phyloP scores from a whole-genome alignment of 768 basidiomycete species.

The Lactifluus pinguis region DNA sequence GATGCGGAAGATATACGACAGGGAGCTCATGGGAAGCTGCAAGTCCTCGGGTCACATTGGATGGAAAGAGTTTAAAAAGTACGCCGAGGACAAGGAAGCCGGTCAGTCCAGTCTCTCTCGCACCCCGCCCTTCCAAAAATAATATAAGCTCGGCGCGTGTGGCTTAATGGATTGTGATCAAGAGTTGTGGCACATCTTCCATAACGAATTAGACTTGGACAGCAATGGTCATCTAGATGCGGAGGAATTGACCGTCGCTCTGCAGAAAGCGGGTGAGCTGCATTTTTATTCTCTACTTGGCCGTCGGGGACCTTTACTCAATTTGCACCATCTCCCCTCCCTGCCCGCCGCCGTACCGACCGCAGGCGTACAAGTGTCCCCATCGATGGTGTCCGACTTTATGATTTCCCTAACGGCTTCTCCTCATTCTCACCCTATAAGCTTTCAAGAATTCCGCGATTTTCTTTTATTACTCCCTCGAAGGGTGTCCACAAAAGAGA shows the following conservation, averaged over 20 bases:
- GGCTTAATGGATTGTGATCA: not conserved
- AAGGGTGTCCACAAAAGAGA: slow-evolving; percentile 71
- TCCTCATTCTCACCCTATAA: slow-evolving; percentile 58
- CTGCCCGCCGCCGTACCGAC: too few relatives aligned
- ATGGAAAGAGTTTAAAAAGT: slow-evolving; percentile 67
- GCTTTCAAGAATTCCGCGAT: slow-evolving; percentile 82
- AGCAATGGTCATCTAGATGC: slow-evolving; percentile 76
- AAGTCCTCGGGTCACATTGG: slow-evolving; percentile 39
- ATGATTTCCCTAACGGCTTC: slow-evolving; percentile 70
- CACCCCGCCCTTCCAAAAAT: not conserved
- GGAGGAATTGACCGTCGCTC: slow-evolving; percentile 48
- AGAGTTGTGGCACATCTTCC: slow-evolving; percentile 92
- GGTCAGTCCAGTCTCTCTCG: slow-evolving; percentile 34
- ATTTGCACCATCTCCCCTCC: not conserved
- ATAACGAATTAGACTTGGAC: slow-evolving; percentile 83
- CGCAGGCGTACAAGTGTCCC: slow-evolving; percentile 63
- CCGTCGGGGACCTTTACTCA: not conserved
- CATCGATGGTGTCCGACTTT: slow-evolving; percentile 69
- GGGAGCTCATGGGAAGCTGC: slow-evolving; percentile 28
- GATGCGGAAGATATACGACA: slow-evolving; percentile 16
- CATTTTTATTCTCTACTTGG: not conserved
- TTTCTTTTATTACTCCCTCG: slow-evolving; percentile 83
- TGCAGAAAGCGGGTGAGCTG: slow-evolving; percentile 61
- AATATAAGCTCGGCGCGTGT: slow-evolving; percentile 15
- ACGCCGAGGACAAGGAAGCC: slow-evolving; percentile 72